Base-by-base conservation (phyloP, 1,139 yeast genomes). In the Blastobotrys niveus region DNA sequence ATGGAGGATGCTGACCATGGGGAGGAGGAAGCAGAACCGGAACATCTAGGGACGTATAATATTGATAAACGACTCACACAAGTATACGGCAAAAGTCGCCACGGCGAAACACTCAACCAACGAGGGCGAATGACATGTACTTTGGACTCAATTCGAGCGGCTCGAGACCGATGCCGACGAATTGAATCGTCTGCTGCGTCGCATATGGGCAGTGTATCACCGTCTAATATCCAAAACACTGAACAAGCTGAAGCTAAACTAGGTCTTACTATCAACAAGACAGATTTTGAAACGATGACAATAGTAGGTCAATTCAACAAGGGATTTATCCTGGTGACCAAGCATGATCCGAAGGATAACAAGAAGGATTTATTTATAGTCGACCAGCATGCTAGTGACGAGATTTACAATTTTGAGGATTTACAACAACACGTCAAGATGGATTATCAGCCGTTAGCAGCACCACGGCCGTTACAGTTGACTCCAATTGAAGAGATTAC, bases 351-450 rank as follows among this genome's bases (percentile, higher is more conserved):
- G n/a, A 42, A 52, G n/a, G 14, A n/a, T 6, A 34, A 14, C 5
- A 64, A 63, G 10, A 65, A 66, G 34, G 87, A 86, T 58, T 60
- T 91, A 34, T 88, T 91, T 56, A 89, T 91, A 36, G 74, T 91
- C 40, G 99, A 91, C 61, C 99, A 91, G 63, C 99, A 91, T 66
- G 98, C 98, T 0, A 85, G 95, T 52, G 98, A 91, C 64, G 99
- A 91, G 59, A 91, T 88, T 57, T 86, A 59, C 65, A 91, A 91
- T 62, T 91, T 86, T 67, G 98, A 93, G 61, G 70, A 69, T 43
- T 66, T 87, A 17, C 79, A 76, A 49, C 60, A 64, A 22, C 72
- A 71, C 9, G 78, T 84, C 0, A 64, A 66, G 0, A 77, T 86
- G 52, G 73, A 77, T 40, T 71, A 74, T 35, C 98, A 91, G 62